Evolutionary conservation across 306 rosid species (phyloP).

Genomic region (Rosa chinensis): DNA sequence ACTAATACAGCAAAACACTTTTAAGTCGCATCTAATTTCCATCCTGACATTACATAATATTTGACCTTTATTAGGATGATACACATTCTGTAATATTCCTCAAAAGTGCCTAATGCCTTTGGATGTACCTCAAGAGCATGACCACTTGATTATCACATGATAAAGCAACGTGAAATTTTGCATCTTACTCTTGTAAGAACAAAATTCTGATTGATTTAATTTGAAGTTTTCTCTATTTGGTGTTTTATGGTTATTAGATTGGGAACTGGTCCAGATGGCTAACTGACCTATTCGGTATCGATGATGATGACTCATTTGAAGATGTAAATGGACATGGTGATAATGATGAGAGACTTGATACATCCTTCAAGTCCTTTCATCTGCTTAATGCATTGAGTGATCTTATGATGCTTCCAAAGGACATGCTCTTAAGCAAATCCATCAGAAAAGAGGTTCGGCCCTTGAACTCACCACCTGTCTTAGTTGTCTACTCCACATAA

Average conservation of each 20-base stretch:
- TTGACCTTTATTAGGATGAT: neutral
- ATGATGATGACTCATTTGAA: slow-evolving; percentile 61
- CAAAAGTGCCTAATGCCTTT: neutral
- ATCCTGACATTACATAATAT: neutral
- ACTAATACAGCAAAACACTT: neutral
- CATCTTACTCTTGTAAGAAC: neutral
- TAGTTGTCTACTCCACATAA: neutral
- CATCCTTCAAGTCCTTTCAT: slow-evolving; percentile 79
- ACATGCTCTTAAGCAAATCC: slow-evolving; percentile 74
- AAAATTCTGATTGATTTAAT: neutral
- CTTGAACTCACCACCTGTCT: slow-evolving; percentile 24
- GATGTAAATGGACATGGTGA: slow-evolving; percentile 38
- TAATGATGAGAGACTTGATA: slow-evolving; percentile 43
- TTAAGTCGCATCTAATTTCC: neutral
- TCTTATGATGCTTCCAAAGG: slow-evolving; percentile 98
- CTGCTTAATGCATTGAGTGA: slow-evolving; percentile 90
- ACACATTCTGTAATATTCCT: neutral
- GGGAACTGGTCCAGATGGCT: slow-evolving; percentile 99
- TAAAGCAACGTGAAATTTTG: slow-evolving; percentile 2
- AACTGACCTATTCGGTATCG: slow-evolving; percentile 76
- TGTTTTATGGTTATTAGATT: slow-evolving; percentile 53
- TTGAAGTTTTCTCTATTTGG: slow-evolving; percentile 11
- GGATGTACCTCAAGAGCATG: neutral
- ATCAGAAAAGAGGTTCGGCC: slow-evolving; percentile 80
- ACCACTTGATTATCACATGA: neutral